Evolutionary conservation across 2,329 filamentous ascomycete genomes (phyloP), one percentile per base, ranked within the genome.

Genomic region (Botrytis elliptica): DNA sequence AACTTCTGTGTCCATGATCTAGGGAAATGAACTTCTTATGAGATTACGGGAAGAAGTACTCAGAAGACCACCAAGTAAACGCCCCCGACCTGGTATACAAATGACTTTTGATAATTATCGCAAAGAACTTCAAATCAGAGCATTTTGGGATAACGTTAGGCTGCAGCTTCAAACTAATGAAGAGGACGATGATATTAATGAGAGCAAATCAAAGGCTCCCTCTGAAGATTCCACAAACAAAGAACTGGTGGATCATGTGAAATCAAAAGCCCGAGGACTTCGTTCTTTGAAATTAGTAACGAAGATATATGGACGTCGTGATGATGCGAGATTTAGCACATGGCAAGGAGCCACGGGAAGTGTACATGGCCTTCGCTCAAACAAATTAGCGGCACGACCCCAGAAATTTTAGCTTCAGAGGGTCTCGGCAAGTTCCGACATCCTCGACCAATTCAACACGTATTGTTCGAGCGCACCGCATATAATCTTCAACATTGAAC

Each of bases 141-240:
- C 73, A 20, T 79, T 75, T 70, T 79, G 78, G 78, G 73, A 74
- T 9, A 72, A 77, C 22, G 44, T 78, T 25, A 75, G 77, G 65
- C 70, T 42, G 49, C 52, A 75, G 16, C 63, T 79, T 36, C 69
- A 63, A 42, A 71, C 44, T 59, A 49, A 73, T 49, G 59, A 70
- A 44, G 71, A 70, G 20, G 67, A 73, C 20, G 44, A 64, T 4
- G 9, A 55, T 20, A 8, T 29, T 29, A 4, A 67, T 38, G 65
- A 55, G 16, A 68, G 65, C 65, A 42, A 55, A 55, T 68, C 46
- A 52, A 68, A 18, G 12, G 4, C 7, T 22, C 5, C 10, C 12
- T 29, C n/a, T 25, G 25, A 68, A 29, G 46, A 29, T 25, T 29
- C 16, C 38, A 68, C 6, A 2, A 36, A 40, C 10, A 67, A 40